Percentiles rank a stretch among this genome's conserved stretches.
Conservation (phyloP, 176 grass and related monocot genomes). For the Luzula sylvatica region DNA sequence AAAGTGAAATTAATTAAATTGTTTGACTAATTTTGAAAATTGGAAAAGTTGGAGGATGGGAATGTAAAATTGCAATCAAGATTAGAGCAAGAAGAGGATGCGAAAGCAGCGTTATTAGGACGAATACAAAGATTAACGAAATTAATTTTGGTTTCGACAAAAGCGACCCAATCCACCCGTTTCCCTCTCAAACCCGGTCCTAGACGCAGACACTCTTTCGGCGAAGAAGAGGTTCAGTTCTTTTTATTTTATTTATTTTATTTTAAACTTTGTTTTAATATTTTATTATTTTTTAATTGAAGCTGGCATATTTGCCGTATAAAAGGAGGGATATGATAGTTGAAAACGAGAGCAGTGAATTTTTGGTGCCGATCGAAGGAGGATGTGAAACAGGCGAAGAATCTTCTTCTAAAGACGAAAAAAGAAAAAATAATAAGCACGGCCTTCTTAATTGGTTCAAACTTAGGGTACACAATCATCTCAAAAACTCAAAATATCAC, state of each 20-base stretch:
- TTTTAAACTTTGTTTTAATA: slow-evolving; percentile 16
- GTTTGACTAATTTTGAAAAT: background rate
- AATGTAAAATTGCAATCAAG: slow-evolving; percentile 91
- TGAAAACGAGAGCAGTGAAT: slow-evolving; percentile 79
- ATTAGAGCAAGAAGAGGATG: slow-evolving; percentile 97
- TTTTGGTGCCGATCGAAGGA: slow-evolving; percentile 70
- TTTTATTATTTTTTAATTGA: slow-evolving; percentile 16
- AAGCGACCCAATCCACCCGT: slow-evolving; percentile 56
- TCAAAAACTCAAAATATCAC: no score
- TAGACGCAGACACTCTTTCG: slow-evolving; percentile 95
- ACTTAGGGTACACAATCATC: slow-evolving; percentile 61
- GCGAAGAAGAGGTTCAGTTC: slow-evolving; percentile 88
- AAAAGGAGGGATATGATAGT: slow-evolving; percentile 84
- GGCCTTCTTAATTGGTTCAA: slow-evolving; percentile 99
- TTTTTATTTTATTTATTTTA: slow-evolving; percentile 25
- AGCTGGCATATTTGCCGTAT: slow-evolving; percentile 97
- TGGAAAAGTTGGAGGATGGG: slow-evolving; percentile 81
- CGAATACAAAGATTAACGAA: slow-evolving; percentile 94
- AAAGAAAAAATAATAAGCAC: slow-evolving; percentile 55
- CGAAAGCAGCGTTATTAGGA: slow-evolving; percentile 90
- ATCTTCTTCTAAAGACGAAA: slow-evolving; percentile 85
- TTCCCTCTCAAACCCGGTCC: slow-evolving; percentile 72
- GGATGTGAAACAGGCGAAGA: slow-evolving; percentile 71
- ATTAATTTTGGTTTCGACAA: slow-evolving; percentile 96
- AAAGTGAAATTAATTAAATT: background rate